Evolutionary conservation across 2,329 filamentous ascomycete species (phyloP).

Genomic region (Xylaria polymorpha): DNA sequence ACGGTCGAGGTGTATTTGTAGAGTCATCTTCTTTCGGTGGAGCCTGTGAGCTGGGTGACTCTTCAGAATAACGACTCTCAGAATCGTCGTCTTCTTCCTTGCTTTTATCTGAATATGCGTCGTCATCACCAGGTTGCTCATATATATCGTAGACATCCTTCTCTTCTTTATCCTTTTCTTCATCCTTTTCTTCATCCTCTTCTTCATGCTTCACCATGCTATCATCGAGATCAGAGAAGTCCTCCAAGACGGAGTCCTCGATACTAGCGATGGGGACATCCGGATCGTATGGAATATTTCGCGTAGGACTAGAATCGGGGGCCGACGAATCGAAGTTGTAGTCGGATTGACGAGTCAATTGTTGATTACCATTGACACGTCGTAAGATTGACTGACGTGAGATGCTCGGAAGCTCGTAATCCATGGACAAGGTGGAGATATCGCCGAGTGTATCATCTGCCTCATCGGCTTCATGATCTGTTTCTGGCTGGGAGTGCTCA

Average conservation of each 20-base stretch:
- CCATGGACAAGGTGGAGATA: constrained; percentile 65
- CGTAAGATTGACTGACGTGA: constrained; percentile 93
- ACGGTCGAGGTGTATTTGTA: constrained; percentile 62
- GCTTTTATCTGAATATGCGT: constrained; percentile 45
- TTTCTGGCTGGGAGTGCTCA: constrained; percentile 53
- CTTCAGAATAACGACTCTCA: constrained; percentile 68
- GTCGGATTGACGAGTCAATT: constrained; percentile 68
- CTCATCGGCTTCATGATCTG: constrained; percentile 65
- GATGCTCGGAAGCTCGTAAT: constrained; percentile 80
- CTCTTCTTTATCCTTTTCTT: constrained; percentile 70
- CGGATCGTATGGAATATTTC: constrained; percentile 77
- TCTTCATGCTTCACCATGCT: constrained; percentile 76
- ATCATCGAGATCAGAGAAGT: constrained; percentile 60
- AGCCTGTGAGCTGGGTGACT: constrained; percentile 46
- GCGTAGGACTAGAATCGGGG: constrained; percentile 68
- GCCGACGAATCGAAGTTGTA: constrained; percentile 72
- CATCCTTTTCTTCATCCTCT: constrained; percentile 74
- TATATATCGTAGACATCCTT: constrained; percentile 77
- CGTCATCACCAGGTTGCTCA: constrained; percentile 60
- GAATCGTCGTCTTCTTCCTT: constrained; percentile 62
- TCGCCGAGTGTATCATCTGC: constrained; percentile 71
- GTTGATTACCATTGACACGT: constrained; percentile 77
- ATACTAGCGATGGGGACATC: constrained; percentile 91
- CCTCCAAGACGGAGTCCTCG: constrained; percentile 73
- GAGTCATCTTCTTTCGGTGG: constrained; percentile 57